Base-by-base conservation (phyloP, 108 stramenopile genomes). In the Cyclotella baltica region DNA sequence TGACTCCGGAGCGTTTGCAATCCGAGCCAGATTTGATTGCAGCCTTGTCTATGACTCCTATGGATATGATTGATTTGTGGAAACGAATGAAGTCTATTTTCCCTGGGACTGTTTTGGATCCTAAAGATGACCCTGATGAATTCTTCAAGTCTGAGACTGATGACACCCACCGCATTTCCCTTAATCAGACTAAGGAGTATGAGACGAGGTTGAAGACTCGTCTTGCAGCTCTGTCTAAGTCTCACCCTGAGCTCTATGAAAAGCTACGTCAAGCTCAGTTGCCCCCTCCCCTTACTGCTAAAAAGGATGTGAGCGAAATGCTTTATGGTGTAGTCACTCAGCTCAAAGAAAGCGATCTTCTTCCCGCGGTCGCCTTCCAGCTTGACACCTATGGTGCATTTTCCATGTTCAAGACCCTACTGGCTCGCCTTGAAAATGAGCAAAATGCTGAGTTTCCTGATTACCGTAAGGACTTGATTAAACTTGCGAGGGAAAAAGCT, bases 361-460 rank as follows among this genome's bases (percentile, higher is more conserved):
- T 97, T 62, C 97, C 98, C 28, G 97, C 97, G 13, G 95, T 98
- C 76, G 96, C 96, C n/a, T 99, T 99, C 78, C 98, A 98, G 79
- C 92, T 99, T 43, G 96, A 97, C 76, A 97, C 96, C n/a, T 98
- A 97, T 75, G 92, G 96, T 55, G 97, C 97, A 23, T 96, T 98
- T 73, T 81, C 93, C 69, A 97, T 98, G 93, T 99, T 99, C 80
- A 97, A 98, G 85, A 90, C 89, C 33, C 85, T 99, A 25, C 91
- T 98, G 6, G 77, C 67, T 43, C 88, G 91, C 25, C 85, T 98
- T 25, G 99, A 98, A 80, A 91, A 84, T 36, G 95, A 91, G 62
- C 97, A 99, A 82, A 80, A 92, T 76, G 76, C 83, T 27, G 94
- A 94, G 76, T 96, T 96, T 85, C 99, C 99, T 19, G 85, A 86